Base-by-base conservation (phyloP, 768 basidiomycete species). In the Suillus paluster region DNA sequence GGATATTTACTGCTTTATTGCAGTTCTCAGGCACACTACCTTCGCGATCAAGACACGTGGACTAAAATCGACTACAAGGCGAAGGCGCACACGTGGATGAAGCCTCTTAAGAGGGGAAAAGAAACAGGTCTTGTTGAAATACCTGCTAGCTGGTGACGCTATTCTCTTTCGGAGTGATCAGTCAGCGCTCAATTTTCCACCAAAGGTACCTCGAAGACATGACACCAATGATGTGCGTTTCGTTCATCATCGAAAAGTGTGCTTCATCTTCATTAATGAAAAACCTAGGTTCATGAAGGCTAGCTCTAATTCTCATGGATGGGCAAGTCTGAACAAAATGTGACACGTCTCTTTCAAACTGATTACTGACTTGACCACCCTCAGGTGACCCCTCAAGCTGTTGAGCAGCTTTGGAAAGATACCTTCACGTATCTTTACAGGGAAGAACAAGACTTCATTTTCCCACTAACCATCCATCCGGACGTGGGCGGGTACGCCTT, bases 391-490 rank as follows among this genome's bases (percentile, higher is more conserved):
- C 73, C 84, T 2, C 76, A 83, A 36, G 83, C 84, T 39, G 81
- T 89, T 4, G 85, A 89, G 64, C 80, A 89, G 61, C 77, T 90
- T 10, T 91, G 90, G 90, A 89, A 89, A 68, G 86, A 87, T 66
- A 86, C 80, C 64, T 90, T 90, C 68, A 80, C 83, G 1, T 90
- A 89, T 68, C 84, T 80, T 52, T 88, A 88, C 69, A 74, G 83
- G 41, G 85, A 85, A 64, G 83, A 86, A 72, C 80, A 83, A 61
- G 80, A 84, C 67, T 86, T 87, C 64, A 81, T 86, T 34, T 88
- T 89, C 71, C 88, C 88, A 0, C 83, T 91, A 59, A 88, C 86
- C 1, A 88, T 91, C 48, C 90, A 90, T 67, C 90, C 90, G 1
- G 88, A 91, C 65, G 86, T 88, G 21, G 84, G 84, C 66, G 88